Base-by-base conservation (phyloP, 495 filamentous ascomycete species). In the Terfezia claveryi region DNA sequence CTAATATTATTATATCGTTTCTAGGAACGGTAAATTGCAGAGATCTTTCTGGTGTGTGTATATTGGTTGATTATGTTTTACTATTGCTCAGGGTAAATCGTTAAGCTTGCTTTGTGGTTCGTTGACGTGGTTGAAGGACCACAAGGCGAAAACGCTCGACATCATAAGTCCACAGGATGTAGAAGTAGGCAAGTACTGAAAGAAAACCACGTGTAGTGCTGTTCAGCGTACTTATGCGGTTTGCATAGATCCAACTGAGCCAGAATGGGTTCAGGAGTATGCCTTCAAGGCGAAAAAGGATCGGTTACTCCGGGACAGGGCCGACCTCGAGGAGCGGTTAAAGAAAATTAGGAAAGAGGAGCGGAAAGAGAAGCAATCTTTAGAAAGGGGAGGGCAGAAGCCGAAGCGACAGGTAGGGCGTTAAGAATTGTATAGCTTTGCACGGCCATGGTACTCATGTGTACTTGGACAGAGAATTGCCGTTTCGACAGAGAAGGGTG, bases 41-140 rank as follows among this genome's bases (percentile, higher is more conserved):
- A 4, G 27, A 4, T 32, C 4, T 32, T 32, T 32, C 7, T 7
- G 7, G 27, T 1, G 27, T 32, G 27, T 32, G 7, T 7, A 32
- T 32, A 7, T 32, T 32, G 27, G 27, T 7, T 32, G 27, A 4
- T 32, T 32, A 32, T 32, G 27, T 32, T 32, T 32, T 27, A 27
- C n/a, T 49, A 2, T 20, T 49, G 41, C 36, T 10, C 55, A 89
- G 80, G 88, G 91, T n/a, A 98, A 98, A 78, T 95, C 92, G 2
- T 67, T 98, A 16, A 96, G 91, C 63, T 71, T 98, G 20, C 94
- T 98, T 59, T 98, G 91, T 69, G 81, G 80, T 53, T 79, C 91
- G 37, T 69, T 98, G 59, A 95, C 91, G 1, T 98, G 91, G 92
- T 72, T 96, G 9, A 82, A 91, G 50, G 79, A 87, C 59, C 77